These are phyloP conservation scores for Sporothrix curviconia DNA, from an alignment of 2,329 filamentous ascomycete species.

Conservation along the genomic window DNA sequence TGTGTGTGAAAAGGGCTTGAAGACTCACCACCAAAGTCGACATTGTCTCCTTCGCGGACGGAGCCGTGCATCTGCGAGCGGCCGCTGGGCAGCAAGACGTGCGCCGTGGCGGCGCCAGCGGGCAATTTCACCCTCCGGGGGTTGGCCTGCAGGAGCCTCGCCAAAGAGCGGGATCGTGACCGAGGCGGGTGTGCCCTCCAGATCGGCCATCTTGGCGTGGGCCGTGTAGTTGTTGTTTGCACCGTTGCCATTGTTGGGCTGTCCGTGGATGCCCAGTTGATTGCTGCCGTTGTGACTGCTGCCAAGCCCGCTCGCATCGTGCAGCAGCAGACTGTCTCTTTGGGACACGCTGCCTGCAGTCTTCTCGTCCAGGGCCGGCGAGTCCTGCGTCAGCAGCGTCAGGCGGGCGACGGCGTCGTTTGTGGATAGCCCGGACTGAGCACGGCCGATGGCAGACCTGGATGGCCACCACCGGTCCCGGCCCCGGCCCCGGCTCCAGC, in stretches of 20 bases:
- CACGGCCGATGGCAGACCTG: too few relatives aligned
- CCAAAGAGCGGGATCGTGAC: conserved; percentile 5
- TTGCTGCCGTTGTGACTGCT: background rate
- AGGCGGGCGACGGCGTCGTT: background rate
- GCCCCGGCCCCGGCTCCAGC: too few relatives aligned
- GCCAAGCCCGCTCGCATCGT: too few relatives aligned
- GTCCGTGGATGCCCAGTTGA: too few relatives aligned
- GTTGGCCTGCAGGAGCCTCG: background rate
- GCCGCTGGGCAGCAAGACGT: conserved; percentile 7
- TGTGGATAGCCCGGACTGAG: too few relatives aligned
- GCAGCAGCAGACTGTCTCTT: background rate
- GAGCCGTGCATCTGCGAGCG: background rate
- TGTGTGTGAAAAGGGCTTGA: background rate
- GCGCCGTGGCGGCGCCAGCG: conserved; percentile 10
- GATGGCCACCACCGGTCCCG: too few relatives aligned
- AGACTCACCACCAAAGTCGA: conserved; percentile 10
- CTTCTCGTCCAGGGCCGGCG: background rate
- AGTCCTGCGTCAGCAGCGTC: background rate
- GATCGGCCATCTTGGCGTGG: background rate
- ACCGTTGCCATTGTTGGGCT: background rate
- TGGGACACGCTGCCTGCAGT: background rate
- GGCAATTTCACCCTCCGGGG: background rate
- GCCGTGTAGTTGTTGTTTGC: background rate
- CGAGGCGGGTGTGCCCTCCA: background rate
- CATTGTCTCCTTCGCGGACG: background rate